Conservation (phyloP, 1,139 yeast genomes). For the Taphrina flavorubra region DNA sequence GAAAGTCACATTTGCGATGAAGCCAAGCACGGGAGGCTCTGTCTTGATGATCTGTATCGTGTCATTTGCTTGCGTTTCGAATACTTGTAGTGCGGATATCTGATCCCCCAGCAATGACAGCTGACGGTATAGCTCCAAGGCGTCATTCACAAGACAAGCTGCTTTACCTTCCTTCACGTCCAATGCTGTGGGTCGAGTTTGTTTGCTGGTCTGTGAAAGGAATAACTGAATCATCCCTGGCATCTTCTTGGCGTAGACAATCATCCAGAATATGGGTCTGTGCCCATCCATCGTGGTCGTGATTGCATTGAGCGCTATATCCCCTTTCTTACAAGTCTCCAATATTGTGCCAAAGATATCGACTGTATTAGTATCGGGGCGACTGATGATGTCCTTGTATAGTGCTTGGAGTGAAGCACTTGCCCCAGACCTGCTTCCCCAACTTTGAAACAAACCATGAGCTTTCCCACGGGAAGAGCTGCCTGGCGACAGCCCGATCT, state of each 20-base stretch:
- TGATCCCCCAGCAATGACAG: not conserved
- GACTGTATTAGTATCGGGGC: conserved; percentile 8
- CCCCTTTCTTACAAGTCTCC: conserved; percentile 20
- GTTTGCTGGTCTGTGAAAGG: conserved; percentile 4
- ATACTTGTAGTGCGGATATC: not conserved
- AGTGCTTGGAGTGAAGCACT: conserved; percentile 12
- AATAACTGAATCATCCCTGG: conserved; percentile 21
- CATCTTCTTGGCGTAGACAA: conserved; percentile 21
- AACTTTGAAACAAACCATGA: not conserved
- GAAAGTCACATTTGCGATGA: conserved; percentile 17
- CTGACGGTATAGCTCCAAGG: conserved; percentile 7
- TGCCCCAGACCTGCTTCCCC: conserved; percentile 18
- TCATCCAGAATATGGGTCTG: conserved; percentile 32
- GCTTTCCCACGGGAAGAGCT: not conserved
- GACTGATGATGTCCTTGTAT: conserved; percentile 17
- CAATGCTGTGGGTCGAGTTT: not conserved
- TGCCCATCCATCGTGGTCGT: conserved; percentile 4
- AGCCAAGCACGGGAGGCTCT: conserved; percentile 29
- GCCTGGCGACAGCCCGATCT: not conserved
- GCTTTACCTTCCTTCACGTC: conserved; percentile 15
- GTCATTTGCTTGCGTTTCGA: conserved; percentile 3
- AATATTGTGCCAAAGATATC: conserved; percentile 17
- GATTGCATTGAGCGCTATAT: not conserved
- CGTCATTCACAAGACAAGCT: conserved; percentile 27
- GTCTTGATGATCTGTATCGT: conserved; percentile 15